These are phyloP conservation scores for Saturnispora bothae DNA, from an alignment of 805 yeast species.

Conservation along the genomic window DNA sequence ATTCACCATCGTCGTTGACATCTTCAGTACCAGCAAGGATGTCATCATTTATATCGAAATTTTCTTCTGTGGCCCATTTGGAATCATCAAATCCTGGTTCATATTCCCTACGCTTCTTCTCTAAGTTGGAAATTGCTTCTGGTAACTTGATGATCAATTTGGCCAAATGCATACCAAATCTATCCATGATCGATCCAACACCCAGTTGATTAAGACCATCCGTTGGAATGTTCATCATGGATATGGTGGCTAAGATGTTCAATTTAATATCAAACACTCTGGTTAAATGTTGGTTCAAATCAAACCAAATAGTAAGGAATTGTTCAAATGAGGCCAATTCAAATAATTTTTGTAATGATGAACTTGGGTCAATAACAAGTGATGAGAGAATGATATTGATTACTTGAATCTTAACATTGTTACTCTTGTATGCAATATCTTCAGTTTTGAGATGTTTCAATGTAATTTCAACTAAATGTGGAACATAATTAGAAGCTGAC, in stretches of 20 bases:
- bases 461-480: slow-evolving; percentile 35
- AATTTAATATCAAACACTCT: slow-evolving; percentile 79
- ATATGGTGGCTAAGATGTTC: slow-evolving; percentile 55
- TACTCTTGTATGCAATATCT: slow-evolving; percentile 23
- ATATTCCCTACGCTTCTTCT: slow-evolving; percentile 50
- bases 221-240: slow-evolving; percentile 29
- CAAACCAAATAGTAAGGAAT: slow-evolving; percentile 62
- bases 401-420: slow-evolving; percentile 31
- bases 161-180: slow-evolving; percentile 43
- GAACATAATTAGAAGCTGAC: slow-evolving; percentile 35
- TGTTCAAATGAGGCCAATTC: slow-evolving; percentile 33
- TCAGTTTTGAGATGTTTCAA: slow-evolving; percentile 29
- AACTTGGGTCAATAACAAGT: slow-evolving; percentile 47
- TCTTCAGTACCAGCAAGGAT: slow-evolving; percentile 19
- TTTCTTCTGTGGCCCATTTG: slow-evolving; percentile 15
- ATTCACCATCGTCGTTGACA: slow-evolving; percentile 21
- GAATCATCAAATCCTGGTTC: slow-evolving; percentile 22
- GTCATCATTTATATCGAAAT: slow-evolving; percentile 16
- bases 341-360: slow-evolving; percentile 41
- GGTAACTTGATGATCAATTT: slow-evolving; percentile 54
- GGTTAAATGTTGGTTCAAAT: slow-evolving; percentile 39
- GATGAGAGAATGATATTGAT: slow-evolving; percentile 56
- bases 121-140: slow-evolving; percentile 54
- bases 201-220: slow-evolving; percentile 15
- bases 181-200: slow-evolving; percentile 31